Evolutionary conservation across 768 basidiomycete species (phyloP), one percentile per base, ranked within the genome.

Genomic region (Phanerodontia chrysosporium): DNA sequence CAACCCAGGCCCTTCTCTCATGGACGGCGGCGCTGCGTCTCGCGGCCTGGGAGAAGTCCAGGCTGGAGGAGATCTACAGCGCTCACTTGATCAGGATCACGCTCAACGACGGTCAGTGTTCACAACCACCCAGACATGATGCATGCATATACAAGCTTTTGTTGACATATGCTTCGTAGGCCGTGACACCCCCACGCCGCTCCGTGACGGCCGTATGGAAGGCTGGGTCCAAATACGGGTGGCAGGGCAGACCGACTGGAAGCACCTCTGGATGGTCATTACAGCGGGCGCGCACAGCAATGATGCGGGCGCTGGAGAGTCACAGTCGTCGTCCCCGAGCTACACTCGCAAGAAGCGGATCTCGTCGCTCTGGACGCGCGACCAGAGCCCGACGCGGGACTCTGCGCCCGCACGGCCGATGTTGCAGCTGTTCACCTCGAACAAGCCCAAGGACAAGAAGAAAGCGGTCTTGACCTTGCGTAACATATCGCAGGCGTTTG

Each of bases 181-280:
- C 58, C 75, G 74, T 45, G 81, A 81, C 28, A 77, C 84, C 1
- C 83, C 80, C 9, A 79, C 84, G 2, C 84, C 89, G 8, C 80
- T 95, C 2, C 70, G 82, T 12, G 81, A 82, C 49, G 88, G 91
- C 9, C 81, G 82, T 59, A 82, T 94, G 78, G 95, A 98, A 70
- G 96, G 95, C 1, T 95, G 91, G 90, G 89, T 93, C 18, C 83
- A 88, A 64, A 81, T 94, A 48, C 87, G 96, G 46, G 79, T 98
- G 39, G 89, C 95, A n/a, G 95, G 96, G n/a, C 93, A 95, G 65
- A 95, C 92, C 0, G 94, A 97, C 64, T 98, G 96, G 96, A 94
- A 94, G 70, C 82, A 85, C 44, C 80, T 95, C 46, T 98, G 92
- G 90, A 83, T 92, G 78, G 82, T 87, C 6, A 75, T 97, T 5